Evolutionary conservation across 1,139 yeast genomes (phyloP), one percentile per base, ranked within the genome.

Genomic region (Zygosaccharomyces pseudobailii): DNA sequence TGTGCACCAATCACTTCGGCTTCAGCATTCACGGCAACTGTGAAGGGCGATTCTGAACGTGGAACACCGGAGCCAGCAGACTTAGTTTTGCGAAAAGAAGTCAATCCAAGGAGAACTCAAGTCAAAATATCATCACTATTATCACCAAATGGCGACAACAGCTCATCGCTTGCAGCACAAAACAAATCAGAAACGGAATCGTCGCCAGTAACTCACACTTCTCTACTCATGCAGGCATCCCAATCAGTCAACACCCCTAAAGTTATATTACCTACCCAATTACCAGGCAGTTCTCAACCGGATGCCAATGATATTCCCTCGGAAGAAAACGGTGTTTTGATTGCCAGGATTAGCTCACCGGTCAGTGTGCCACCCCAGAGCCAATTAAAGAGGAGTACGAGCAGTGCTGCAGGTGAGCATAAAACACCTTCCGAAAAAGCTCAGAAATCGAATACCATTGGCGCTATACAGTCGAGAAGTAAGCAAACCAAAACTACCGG

Each of bases 261-360:
- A 42, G 53, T 56, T 6, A 55, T 56, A 37, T 43, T 56, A 25
- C 60, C 60, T 39, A 55, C 60, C 3, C 60, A 56, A 35, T 47
- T 43, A 10, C 42, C 49, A 33, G 49, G 50, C 4, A 43, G 50
- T 5, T 30, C 23, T n/a, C 34, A 35, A 20, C 42, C 30, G 31
- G 43, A 45, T 27, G 32, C 24, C 17, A 13, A 23, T 17, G 48
- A 34, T 21, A 46, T 46, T 6, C 25, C 45, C 7, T n/a, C 46
- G 20, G 54, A 47, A 28, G 40, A 44, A 4, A 46, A 52, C 9
- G 52, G 50, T 1, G 40, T 52, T 13, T 36, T 55, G 21, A 47
- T 55, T 4, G 59, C 59, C 8, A 47, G 58, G 30, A 52, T 53
- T 21, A 55, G 51, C 36, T 55, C 60, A 4, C 60, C 60, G 6